These are phyloP conservation scores for Amanita pallidorosea DNA, from an alignment of 768 basidiomycete species.

Conservation along the genomic window DNA sequence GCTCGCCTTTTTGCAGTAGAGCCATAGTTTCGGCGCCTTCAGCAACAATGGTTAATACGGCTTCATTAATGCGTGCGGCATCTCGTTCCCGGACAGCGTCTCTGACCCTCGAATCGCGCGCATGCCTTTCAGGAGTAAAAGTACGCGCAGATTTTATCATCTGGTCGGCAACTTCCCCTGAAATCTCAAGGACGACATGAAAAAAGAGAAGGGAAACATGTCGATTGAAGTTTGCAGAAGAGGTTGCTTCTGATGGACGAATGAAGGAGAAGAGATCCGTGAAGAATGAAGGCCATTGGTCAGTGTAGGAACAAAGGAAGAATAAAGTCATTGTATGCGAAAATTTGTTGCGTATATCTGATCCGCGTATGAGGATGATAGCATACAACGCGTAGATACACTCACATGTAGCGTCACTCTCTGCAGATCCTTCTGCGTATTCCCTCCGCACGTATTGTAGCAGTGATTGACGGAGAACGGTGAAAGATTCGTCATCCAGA, in stretches of 20 bases:
- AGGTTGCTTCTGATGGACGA: slow-evolving; percentile 44
- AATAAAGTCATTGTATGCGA: slow-evolving; percentile 83
- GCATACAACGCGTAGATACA: slow-evolving; percentile 8
- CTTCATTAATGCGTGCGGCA: slow-evolving; percentile 76
- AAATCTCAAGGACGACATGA: slow-evolving; percentile 88
- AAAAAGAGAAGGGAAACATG: slow-evolving; percentile 86
- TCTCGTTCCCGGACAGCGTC: slow-evolving; percentile 89
- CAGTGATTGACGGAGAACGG: slow-evolving; percentile 64
- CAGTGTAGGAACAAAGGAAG: slow-evolving; percentile 79
- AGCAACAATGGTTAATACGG: slow-evolving; percentile 73
- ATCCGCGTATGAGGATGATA: slow-evolving; percentile 5
- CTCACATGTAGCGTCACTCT: slow-evolving; percentile 75
- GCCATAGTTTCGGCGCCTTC: slow-evolving; percentile 56
- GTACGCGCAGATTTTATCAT: slow-evolving; percentile 81
- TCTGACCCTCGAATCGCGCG: slow-evolving; percentile 74
- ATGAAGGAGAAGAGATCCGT: slow-evolving; percentile 66
- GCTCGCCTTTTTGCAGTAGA: slow-evolving; percentile 36
- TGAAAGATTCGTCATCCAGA: slow-evolving; percentile 60
- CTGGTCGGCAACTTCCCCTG: slow-evolving; percentile 94
- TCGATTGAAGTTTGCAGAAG: slow-evolving; percentile 58
- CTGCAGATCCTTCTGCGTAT: slow-evolving; percentile 78
- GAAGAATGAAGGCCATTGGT: slow-evolving; percentile 84
- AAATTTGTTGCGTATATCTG: slow-evolving; percentile 92
- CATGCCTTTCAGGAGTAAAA: slow-evolving; percentile 59
- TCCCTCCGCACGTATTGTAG: slow-evolving; percentile 80